Evolutionary conservation across 2,329 filamentous ascomycete genomes (phyloP).

Genomic region (Apiospora kogelbergensis): DNA sequence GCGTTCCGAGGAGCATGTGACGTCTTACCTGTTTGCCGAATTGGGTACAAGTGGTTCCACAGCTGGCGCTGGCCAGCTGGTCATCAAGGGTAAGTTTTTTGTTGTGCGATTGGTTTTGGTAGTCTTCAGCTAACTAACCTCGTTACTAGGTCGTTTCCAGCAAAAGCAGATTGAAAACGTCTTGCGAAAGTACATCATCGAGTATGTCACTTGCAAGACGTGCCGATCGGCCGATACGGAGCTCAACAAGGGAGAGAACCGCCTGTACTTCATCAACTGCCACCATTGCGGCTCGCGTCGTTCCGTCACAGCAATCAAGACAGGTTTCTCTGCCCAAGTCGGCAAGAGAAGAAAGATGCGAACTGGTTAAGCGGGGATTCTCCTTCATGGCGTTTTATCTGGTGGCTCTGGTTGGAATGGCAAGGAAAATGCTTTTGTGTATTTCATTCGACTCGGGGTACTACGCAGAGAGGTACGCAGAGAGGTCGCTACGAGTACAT

Average conservation of each 20-base stretch:
- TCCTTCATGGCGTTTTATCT: slow-evolving; percentile 3
- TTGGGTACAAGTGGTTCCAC: slow-evolving; percentile 96
- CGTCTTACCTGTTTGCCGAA: slow-evolving; percentile 94
- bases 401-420: slow-evolving; percentile 6
- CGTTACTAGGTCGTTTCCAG: slow-evolving; percentile 69
- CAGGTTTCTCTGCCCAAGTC: slow-evolving; percentile 99
- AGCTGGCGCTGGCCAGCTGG: slow-evolving; percentile 86
- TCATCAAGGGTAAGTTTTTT: slow-evolving; percentile 77
- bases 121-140: background rate
- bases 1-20: slow-evolving; percentile 96
- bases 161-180: slow-evolving; percentile 99
- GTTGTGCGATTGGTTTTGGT: background rate
- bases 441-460: background rate
- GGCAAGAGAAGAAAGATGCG: slow-evolving; percentile 95
- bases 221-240: slow-evolving; percentile 94
- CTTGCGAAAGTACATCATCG: slow-evolving; percentile 91
- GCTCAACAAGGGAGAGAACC: slow-evolving; percentile 98
- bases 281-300: slow-evolving; percentile 82
- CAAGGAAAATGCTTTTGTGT: background rate
- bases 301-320: slow-evolving; percentile 97
- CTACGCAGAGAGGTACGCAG: slow-evolving; percentile 1
- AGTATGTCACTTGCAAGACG: slow-evolving; percentile 99
- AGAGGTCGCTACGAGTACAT: slow-evolving; percentile 2
- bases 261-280: slow-evolving; percentile 98
- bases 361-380: slow-evolving; percentile 2